These are phyloP conservation scores for Pythium myriotylum DNA, from an alignment of 352 stramenopile genomes.

Conservation along the genomic window DNA sequence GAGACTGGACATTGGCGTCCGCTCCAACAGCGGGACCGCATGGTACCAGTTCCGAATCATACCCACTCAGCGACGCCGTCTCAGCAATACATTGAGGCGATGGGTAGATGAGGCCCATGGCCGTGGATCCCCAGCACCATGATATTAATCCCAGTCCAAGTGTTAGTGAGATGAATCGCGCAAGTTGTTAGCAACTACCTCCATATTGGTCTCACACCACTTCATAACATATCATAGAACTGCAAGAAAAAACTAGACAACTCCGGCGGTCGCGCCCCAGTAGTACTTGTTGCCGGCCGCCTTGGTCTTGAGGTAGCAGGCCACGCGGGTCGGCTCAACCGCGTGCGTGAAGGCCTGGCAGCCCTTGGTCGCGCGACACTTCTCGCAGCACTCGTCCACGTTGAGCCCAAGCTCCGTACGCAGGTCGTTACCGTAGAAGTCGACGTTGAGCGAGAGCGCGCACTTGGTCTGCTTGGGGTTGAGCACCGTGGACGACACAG, in stretches of 20 bases:
- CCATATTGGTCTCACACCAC: too few relatives aligned
- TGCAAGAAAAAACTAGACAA: background rate
- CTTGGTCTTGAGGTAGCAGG: conserved; percentile 55
- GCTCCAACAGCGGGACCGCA: conserved; percentile 32
- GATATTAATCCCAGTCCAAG: background rate
- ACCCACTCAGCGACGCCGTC: conserved; percentile 45
- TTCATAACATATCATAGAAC: too few relatives aligned
- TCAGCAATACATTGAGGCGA: conserved; percentile 65
- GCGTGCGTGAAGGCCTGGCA: conserved; percentile 63
- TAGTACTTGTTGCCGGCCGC: conserved; percentile 23
- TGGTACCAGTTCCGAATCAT: conserved; percentile 70
- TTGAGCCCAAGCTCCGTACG: conserved; percentile 37
- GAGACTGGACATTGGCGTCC: conserved; percentile 62
- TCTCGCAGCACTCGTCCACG: conserved; percentile 45
- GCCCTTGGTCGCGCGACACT: conserved; percentile 40
- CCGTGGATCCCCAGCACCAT: conserved; percentile 3
- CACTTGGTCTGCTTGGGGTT: conserved; percentile 3
- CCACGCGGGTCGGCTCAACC: conserved; percentile 30
- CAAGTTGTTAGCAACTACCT: conserved; percentile 1
- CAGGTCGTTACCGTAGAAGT: conserved; percentile 55
- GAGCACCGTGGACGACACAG: conserved; percentile 8
- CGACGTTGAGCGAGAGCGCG: conserved; percentile 5
- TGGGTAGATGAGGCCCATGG: conserved; percentile 37
- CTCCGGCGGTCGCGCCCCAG: conserved; percentile 45
- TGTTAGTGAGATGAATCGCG: background rate